Conservation (phyloP, 179 eudicot species). For the Pouteria campechiana region DNA sequence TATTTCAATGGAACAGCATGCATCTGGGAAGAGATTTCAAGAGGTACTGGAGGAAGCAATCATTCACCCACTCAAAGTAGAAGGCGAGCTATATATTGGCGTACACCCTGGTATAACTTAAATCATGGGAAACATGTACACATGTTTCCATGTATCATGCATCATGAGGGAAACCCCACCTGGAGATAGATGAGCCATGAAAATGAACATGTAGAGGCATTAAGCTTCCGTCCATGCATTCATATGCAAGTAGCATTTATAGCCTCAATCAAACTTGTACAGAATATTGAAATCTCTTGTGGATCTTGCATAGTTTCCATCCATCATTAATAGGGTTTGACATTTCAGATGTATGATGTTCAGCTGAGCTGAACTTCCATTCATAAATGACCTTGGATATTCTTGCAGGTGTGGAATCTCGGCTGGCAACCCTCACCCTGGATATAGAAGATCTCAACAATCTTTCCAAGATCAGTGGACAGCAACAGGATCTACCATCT, state of each 20-base stretch:
- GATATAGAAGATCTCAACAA: conserved; percentile 61
- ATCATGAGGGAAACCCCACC: too few species aligned
- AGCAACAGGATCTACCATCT: conserved; percentile 61
- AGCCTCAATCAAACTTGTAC: too few species aligned
- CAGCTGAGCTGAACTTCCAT: not conserved
- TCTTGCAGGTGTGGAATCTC: conserved; percentile 76
- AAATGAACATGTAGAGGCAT: too few species aligned
- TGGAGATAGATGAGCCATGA: too few species aligned
- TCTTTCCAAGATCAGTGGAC: conserved; percentile 25
- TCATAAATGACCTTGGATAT: not conserved
- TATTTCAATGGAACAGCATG: conserved; percentile 40
- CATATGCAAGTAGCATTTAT: too few species aligned
- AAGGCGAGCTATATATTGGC: conserved; percentile 92
- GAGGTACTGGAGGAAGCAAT: conserved; percentile 91
- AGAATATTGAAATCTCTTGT: too few species aligned
- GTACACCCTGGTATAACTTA: conserved; percentile 79
- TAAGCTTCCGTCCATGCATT: too few species aligned
- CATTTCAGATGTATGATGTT: not conserved
- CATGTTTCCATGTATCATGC: too few species aligned
- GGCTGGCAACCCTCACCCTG: conserved; percentile 77
- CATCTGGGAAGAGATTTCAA: conserved; percentile 80
- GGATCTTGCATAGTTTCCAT: not conserved
- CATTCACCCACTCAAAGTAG: conserved; percentile 62
- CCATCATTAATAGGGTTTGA: not conserved
- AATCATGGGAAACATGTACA: too few species aligned